phyloP scores from a whole-genome alignment of 2,329 filamentous ascomycete species.

The Corniculantispora saksenae region DNA sequence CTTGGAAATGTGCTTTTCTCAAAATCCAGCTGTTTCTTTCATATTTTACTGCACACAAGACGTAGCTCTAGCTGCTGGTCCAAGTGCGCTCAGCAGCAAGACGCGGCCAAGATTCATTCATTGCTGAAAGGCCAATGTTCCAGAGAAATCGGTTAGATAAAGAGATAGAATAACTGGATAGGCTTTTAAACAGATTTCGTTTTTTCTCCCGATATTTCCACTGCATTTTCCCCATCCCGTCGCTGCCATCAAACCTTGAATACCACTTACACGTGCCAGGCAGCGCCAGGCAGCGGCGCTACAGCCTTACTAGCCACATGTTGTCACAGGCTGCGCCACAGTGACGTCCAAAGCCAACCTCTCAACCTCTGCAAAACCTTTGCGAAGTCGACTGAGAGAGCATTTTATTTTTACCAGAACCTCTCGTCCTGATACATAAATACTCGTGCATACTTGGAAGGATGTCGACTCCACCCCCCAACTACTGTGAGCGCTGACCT shows the following conservation, averaged over 20 bases:
- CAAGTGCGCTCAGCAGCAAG: too few species aligned
- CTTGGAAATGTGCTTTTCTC: too few species aligned
- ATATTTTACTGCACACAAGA: too few species aligned
- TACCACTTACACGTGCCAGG: conserved; percentile 6
- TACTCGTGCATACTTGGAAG: conserved; percentile 13
- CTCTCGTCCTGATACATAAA: neutral
- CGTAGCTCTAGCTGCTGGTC: too few species aligned
- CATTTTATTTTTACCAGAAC: neutral
- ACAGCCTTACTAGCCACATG: conserved; percentile 11
- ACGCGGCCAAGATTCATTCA: too few species aligned
- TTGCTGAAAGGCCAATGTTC: too few species aligned
- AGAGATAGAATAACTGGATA: too few species aligned
- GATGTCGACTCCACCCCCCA: conserved; percentile 41
- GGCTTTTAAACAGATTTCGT: too few species aligned
- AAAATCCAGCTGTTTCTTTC: too few species aligned
- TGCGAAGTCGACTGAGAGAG: neutral
- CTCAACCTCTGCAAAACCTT: neutral
- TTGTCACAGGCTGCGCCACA: conserved; percentile 17
- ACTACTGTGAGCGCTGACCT: conserved; percentile 49
- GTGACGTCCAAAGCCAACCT: conserved; percentile 11
- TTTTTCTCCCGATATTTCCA: neutral
- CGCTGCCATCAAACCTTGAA: neutral
- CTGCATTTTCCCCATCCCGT: neutral
- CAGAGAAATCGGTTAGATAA: too few species aligned
- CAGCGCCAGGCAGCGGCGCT: conserved; percentile 6